Conservation (phyloP, 345 rosid species). For the Hibiscus syriacus region DNA sequence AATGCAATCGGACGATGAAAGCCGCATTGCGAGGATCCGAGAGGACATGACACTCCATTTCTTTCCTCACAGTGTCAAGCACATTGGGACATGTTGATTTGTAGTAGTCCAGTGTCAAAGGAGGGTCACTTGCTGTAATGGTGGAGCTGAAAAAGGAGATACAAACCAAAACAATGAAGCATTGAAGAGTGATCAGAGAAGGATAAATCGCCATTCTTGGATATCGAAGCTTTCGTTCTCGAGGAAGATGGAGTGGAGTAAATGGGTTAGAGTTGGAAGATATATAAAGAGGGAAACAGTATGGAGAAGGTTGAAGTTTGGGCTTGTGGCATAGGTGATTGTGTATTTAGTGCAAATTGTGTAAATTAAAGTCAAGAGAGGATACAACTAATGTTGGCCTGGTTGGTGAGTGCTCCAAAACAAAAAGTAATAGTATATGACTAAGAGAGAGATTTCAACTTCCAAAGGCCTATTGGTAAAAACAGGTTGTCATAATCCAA, state of each 20-base stretch:
- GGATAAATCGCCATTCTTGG: not conserved
- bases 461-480: not conserved
- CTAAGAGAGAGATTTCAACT: not conserved
- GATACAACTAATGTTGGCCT: constrained; percentile 56
- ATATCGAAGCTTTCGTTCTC: not conserved
- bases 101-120: constrained; percentile 64
- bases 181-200: not conserved
- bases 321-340: constrained; percentile 9
- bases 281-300: constrained; percentile 21
- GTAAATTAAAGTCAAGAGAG: constrained; percentile 35
- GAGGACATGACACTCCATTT: constrained; percentile 83
- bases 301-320: not conserved
- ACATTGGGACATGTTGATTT: constrained; percentile 55
- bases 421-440: constrained; percentile 14
- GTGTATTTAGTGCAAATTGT: constrained; percentile 15
- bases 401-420: constrained; percentile 44
- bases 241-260: constrained; percentile 13
- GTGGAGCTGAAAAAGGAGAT: constrained; percentile 8
- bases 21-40: constrained; percentile 88
- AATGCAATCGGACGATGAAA: constrained; percentile 54
- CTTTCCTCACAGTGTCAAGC: constrained; percentile 61
- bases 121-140: constrained; percentile 30
- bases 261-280: constrained; percentile 21
- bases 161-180: constrained; percentile 14
- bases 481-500: not conserved